Conservation (phyloP, 257 asterid species). For the Salvia hispanica region DNA sequence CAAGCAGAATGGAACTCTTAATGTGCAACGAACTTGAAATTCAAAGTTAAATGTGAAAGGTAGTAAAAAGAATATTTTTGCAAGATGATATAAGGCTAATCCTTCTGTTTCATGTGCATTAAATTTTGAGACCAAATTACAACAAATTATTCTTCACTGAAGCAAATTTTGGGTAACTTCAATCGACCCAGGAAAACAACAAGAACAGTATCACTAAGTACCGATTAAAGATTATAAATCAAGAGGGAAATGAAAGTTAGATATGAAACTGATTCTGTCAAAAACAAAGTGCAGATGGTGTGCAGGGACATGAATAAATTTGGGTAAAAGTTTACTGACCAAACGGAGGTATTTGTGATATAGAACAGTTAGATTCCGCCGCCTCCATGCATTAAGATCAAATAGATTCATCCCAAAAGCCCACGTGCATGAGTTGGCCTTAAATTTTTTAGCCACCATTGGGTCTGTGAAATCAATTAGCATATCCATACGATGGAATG, state of each 20-base stretch:
- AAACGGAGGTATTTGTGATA: constrained; percentile 67
- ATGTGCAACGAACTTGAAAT: background rate
- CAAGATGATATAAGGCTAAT: background rate
- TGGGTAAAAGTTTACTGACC: constrained; percentile 48
- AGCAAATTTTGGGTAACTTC: background rate
- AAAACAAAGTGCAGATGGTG: background rate
- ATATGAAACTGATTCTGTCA: background rate
- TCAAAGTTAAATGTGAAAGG: background rate
- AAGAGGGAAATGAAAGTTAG: background rate
- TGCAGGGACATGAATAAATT: background rate
- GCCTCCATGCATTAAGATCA: constrained; percentile 84
- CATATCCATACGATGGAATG: constrained; percentile 76
- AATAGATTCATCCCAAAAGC: constrained; percentile 94
- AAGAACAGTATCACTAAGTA: background rate
- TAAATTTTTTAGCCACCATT: constrained; percentile 48
- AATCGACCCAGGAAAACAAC: background rate
- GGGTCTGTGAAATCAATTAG: constrained; percentile 77
- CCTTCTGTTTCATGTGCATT: background rate
- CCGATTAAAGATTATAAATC: constrained; percentile 2
- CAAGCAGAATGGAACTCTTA: constrained; percentile 26
- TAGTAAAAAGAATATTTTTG: background rate
- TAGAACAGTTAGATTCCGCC: constrained; percentile 52
- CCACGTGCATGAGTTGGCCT: constrained; percentile 80
- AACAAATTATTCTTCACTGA: background rate
- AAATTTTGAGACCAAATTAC: background rate